These are phyloP conservation scores for Coffea eugenioides DNA, from an alignment of 257 asterid species.

Conservation along the genomic window DNA sequence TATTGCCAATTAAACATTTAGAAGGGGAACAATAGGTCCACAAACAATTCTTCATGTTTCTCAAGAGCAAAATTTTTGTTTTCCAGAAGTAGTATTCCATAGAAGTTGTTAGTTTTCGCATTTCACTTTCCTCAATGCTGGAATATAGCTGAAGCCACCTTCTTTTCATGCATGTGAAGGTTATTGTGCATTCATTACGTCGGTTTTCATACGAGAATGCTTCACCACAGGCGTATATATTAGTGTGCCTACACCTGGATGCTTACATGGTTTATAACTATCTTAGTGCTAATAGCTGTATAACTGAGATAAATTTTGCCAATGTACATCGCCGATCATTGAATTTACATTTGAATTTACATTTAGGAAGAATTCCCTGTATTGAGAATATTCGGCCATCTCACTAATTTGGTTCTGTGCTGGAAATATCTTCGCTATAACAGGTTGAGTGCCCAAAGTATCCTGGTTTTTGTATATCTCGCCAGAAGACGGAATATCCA, in stretches of 20 bases:
- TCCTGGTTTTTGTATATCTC: constrained; percentile 95
- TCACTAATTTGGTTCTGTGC: constrained; percentile 17
- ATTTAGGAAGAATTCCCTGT: background rate
- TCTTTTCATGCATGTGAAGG: background rate
- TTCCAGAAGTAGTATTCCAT: background rate
- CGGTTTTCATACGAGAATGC: background rate
- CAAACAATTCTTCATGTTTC: background rate
- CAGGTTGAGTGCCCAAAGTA: constrained; percentile 95
- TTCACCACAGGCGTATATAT: background rate
- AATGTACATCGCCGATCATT: background rate
- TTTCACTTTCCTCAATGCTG: background rate
- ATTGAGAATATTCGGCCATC: background rate
- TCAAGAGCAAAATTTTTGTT: background rate
- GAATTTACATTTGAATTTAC: background rate
- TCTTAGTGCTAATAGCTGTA: background rate
- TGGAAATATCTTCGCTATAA: background rate
- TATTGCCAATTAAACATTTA: background rate
- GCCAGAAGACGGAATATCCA: constrained; percentile 87
- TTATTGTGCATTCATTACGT: background rate
- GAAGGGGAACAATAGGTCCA: background rate
- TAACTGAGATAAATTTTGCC: background rate
- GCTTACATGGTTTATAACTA: background rate
- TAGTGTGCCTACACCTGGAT: background rate
- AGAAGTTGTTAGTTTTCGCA: background rate
- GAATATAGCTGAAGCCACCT: background rate